Base-by-base conservation (phyloP, 345 rosid species). In the Hypericum androsaemum region DNA sequence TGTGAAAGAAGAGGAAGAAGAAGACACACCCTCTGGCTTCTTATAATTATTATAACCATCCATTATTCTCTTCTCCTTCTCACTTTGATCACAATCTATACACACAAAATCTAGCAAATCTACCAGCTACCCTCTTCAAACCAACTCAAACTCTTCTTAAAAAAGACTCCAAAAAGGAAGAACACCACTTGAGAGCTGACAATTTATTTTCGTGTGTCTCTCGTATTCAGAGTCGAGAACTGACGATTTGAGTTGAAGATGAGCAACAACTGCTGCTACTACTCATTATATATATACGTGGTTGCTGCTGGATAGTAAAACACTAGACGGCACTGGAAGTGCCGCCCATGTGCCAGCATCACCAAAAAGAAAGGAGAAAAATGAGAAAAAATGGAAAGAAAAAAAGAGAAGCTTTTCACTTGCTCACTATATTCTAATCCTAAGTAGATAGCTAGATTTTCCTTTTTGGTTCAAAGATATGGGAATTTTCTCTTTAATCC, bases 1-100 rank as follows among this genome's bases (percentile, higher is more conserved):
- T 6, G 81, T 69, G 53, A 79, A 75, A 4, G 80, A 82, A 41
- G 80, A 73, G 43, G 82, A 58, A 48, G 81, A 54, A 46, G 71
- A 69, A 53, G 75, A 55, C 12, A 7, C 12, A 12, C 2, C 47
- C 15, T 22, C 32, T 22, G 32, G 4, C 32, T 12, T 44, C 7
- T 53, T 51, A 58, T 67, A 61, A 53, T 71, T 77, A 68, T 76
- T 77, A 12, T 9, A 6, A 52, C 56, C 53, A 32, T 77, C 97
- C 97, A 82, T 82, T 50, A 12, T 8, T 8, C 7, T 12, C 32
- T 22, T 22, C 32, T 22, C 32, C 32, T 22, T 22, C 32, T 22
- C 32, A 22, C 32, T 4, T 22, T 22, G 32, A 22, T 22, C 32
- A 22, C 32, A 22, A 22, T 22, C 32, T 22, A 22, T 22, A 22